Evolutionary conservation across 768 basidiomycete species (phyloP).

Genomic region (Amanita brunnescens): DNA sequence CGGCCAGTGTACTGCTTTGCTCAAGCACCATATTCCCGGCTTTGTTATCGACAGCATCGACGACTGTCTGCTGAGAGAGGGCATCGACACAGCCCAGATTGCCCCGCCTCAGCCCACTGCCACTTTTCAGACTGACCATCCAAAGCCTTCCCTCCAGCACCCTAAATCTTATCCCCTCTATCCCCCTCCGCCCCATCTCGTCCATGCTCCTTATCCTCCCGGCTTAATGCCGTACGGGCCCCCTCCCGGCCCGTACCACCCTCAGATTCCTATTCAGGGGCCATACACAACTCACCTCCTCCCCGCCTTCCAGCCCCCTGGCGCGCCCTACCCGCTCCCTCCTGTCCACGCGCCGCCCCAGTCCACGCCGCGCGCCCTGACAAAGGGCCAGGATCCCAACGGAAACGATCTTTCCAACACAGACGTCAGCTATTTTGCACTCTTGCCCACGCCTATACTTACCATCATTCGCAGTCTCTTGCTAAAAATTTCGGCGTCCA

Average conservation of each 20-base stretch:
- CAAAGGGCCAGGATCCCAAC: slow-evolving; percentile 73
- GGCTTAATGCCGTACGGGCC: slow-evolving; percentile 25
- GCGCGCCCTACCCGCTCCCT: slow-evolving; percentile 24
- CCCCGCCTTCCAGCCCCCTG: slow-evolving; percentile 46
- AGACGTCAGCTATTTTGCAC: slow-evolving; percentile 28
- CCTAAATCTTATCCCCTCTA: slow-evolving; percentile 27
- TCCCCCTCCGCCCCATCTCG: slow-evolving; percentile 29
- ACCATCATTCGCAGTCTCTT: slow-evolving; percentile 34
- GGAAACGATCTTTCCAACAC: slow-evolving; percentile 73
- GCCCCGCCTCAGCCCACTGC: slow-evolving; percentile 18
- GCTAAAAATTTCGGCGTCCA: slow-evolving; percentile 78
- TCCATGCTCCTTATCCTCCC: slow-evolving; percentile 32
- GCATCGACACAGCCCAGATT: slow-evolving; percentile 42
- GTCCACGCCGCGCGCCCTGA: slow-evolving; percentile 21
- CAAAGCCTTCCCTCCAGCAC: slow-evolving; percentile 12
- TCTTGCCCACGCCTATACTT: slow-evolving; percentile 1
- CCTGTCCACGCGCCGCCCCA: slow-evolving; percentile 11
- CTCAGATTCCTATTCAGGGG: slow-evolving; percentile 26
- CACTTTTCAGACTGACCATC: slow-evolving; percentile 25
- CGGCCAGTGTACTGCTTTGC: slow-evolving; percentile 66
- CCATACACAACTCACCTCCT: slow-evolving; percentile 53
- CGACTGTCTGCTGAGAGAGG: slow-evolving; percentile 53
- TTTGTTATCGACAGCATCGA: slow-evolving; percentile 64
- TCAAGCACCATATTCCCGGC: slow-evolving; percentile 62
- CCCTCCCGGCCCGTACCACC: slow-evolving; percentile 31